Evolutionary conservation across 2,329 filamentous ascomycete species (phyloP).

Genomic region (Alternaria solani): DNA sequence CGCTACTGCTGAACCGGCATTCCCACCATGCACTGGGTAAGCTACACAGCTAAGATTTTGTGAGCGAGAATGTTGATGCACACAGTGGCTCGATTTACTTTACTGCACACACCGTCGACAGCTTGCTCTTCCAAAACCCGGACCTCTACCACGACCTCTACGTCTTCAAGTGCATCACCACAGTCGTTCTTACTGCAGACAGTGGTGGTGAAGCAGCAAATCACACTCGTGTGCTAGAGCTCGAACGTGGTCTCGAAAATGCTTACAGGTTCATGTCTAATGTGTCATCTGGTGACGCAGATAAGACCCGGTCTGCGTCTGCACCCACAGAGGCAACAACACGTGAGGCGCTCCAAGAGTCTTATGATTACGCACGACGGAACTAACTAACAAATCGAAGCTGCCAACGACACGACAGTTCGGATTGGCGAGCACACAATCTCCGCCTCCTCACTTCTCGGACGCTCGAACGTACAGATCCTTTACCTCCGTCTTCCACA

Average conservation of each 20-base stretch:
- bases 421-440: slow-evolving; percentile 18
- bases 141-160: slow-evolving; percentile 40
- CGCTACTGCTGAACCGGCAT: background rate
- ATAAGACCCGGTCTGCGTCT: background rate
- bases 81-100: slow-evolving; percentile 42
- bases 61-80: background rate
- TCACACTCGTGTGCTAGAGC: slow-evolving; percentile 25
- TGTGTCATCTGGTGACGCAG: background rate
- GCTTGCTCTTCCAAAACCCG: slow-evolving; percentile 39
- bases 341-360: background rate
- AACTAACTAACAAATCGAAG: background rate
- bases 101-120: slow-evolving; percentile 37
- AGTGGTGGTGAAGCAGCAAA: slow-evolving; percentile 29
- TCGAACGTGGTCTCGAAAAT: slow-evolving; percentile 33
- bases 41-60: background rate
- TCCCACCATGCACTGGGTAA: slow-evolving; percentile 20
- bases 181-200: slow-evolving; percentile 36
- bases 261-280: slow-evolving; percentile 35
- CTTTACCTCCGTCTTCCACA: slow-evolving; percentile 40
- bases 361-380: background rate
- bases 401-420: slow-evolving; percentile 16
- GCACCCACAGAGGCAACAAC: slow-evolving; percentile 2
- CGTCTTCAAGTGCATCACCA: slow-evolving; percentile 38
- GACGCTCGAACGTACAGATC: slow-evolving; percentile 30
- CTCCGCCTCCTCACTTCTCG: slow-evolving; percentile 18